phyloP scores from a whole-genome alignment of 108 stramenopile genomes.

The Seminavis robusta region DNA sequence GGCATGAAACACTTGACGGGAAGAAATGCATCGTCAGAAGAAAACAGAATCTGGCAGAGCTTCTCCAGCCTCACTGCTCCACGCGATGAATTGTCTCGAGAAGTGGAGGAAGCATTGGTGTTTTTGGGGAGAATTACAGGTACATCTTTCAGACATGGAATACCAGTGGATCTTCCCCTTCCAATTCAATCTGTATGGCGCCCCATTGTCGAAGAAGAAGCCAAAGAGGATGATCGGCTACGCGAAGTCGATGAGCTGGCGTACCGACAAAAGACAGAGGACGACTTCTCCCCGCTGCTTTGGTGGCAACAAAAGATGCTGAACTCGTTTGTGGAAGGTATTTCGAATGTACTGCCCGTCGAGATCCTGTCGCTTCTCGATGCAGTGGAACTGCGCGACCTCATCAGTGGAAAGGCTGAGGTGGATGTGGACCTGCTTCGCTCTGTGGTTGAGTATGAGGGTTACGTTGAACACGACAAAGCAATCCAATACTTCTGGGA shows the following conservation, averaged over 20 bases:
- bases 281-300: conserved; percentile 18
- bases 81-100: conserved; percentile 49
- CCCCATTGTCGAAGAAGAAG: conserved; percentile 54
- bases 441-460: conserved; percentile 93
- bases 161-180: conserved; percentile 82
- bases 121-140: conserved; percentile 94
- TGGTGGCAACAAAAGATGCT: conserved; percentile 67
- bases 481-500: conserved; percentile 93
- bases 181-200: conserved; percentile 75
- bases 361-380: conserved; percentile 88
- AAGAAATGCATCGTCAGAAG: conserved; percentile 25
- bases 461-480: conserved; percentile 64
- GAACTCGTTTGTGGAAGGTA: conserved; percentile 85
- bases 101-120: conserved; percentile 68
- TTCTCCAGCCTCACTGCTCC: conserved; percentile 53
- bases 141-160: conserved; percentile 86
- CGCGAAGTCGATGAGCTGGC: conserved; percentile 72
- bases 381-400: conserved; percentile 80
- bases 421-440: conserved; percentile 92
- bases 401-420: conserved; percentile 90
- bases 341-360: conserved; percentile 87
- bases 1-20: not conserved
- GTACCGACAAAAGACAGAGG: conserved; percentile 20
- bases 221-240: conserved; percentile 20
- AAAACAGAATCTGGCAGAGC: conserved; percentile 44